These are phyloP conservation scores for Megacollybia platyphylla DNA, from an alignment of 1,284 basidiomycete species.

Conservation along the genomic window DNA sequence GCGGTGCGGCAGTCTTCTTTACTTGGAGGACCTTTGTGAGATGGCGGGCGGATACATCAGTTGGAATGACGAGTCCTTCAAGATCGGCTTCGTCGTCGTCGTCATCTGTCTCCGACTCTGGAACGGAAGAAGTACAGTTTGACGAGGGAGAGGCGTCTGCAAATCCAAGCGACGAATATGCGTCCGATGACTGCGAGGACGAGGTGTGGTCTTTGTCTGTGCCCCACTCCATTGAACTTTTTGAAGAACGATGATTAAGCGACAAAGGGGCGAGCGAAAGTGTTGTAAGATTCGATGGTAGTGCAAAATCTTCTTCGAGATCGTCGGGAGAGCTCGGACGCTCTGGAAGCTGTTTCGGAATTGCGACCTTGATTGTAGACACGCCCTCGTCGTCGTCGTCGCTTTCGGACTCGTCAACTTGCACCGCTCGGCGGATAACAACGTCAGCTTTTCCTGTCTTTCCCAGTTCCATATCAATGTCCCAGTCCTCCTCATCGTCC, in stretches of 20 bases:
- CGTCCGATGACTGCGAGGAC: constrained; percentile 73
- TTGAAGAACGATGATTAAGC: constrained; percentile 60
- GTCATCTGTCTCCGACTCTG: constrained; percentile 49
- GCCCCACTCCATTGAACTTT: constrained; percentile 72
- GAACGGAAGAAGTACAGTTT: constrained; percentile 52
- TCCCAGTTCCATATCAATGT: constrained; percentile 57
- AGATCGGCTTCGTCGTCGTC: constrained; percentile 58
- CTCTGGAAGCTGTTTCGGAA: constrained; percentile 25
- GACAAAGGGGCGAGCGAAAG: constrained; percentile 66
- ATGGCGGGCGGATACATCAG: constrained; percentile 48
- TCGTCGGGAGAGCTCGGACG: constrained; percentile 43
- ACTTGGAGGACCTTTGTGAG: constrained; percentile 61
- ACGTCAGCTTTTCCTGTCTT: constrained; percentile 39
- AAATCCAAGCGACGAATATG: constrained; percentile 66
- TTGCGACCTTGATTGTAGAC: constrained; percentile 63
- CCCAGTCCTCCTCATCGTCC: constrained; percentile 65
- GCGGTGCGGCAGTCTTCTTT: constrained; percentile 50
- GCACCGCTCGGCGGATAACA: constrained; percentile 50
- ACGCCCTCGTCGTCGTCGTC: constrained; percentile 69
- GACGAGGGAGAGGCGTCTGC: constrained; percentile 60
- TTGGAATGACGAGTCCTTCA: constrained; percentile 68
- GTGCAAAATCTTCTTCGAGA: constrained; percentile 62
- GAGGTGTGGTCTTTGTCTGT: constrained; percentile 62
- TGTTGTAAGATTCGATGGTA: constrained; percentile 65
- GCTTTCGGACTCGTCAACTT: constrained; percentile 39